Percentiles rank a stretch among this genome's conserved stretches.
phyloP scores from a whole-genome alignment of 2,329 filamentous ascomycete genomes.

The Ceratocystis smalleyi region DNA sequence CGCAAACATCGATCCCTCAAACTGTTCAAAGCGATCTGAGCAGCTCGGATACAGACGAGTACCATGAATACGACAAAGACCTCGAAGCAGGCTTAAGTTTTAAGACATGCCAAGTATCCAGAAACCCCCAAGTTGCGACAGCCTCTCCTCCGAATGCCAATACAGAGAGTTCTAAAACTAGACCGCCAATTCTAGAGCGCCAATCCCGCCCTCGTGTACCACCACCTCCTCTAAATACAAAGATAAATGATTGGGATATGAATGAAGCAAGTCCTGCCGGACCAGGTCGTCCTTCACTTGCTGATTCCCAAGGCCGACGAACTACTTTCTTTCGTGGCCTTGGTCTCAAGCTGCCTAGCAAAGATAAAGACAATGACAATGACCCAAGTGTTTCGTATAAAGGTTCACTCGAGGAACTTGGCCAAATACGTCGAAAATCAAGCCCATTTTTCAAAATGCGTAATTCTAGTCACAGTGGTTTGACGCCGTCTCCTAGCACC shows the following conservation, averaged over 20 bases:
- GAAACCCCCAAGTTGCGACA: not conserved
- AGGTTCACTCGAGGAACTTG: not conserved
- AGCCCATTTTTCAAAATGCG: constrained; percentile 8
- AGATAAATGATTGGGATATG: not conserved
- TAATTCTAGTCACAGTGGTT: not conserved
- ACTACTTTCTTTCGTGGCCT: constrained; percentile 2
- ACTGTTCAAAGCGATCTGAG: not conserved
- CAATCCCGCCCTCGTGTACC: not conserved
- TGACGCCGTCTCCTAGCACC: not conserved
- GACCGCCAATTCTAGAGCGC: not conserved
- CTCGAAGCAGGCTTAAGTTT: not conserved
- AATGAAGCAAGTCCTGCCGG: not conserved
- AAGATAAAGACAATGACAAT: not conserved
- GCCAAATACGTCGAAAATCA: not conserved
- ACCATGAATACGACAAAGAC: not conserved
- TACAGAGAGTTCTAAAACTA: not conserved
- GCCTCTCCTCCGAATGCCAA: not conserved
- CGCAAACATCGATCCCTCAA: not conserved
- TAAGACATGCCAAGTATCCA: not conserved
- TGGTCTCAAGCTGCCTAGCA: constrained; percentile 5
- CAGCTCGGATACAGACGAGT: not conserved
- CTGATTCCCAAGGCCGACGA: not conserved
- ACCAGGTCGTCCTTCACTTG: not conserved
- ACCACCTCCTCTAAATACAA: not conserved
- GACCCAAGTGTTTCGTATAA: not conserved